Base-by-base conservation (phyloP, 805 yeast species). In the Isabelozyma heimii region DNA sequence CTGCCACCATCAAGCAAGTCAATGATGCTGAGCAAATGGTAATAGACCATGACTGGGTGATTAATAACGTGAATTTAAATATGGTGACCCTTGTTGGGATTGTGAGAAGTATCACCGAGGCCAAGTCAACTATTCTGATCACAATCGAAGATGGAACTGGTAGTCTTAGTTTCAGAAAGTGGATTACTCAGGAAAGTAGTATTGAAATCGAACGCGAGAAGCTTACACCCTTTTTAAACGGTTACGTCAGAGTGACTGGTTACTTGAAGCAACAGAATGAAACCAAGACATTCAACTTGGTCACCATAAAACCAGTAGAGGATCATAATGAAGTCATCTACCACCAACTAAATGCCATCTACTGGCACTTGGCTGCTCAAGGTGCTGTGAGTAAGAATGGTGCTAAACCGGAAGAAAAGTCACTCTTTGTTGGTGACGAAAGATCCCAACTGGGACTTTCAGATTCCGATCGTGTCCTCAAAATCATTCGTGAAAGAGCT, bases 111-210 rank as follows among this genome's bases (percentile, higher is more conserved):
- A 80, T 85, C 13, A 75, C 76, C 2, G 83, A 83, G 50, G 78
- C 77, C 50, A 77, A 87, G 1, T 73, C 85, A 7, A 81, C 82
- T 40, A 67, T 84, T 27, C 67, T 69, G 16, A 62, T 85, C 42
- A 81, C 83, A 15, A 60, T 87, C n/a, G 94, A 87, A 59, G 95
- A 87, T 62, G 92, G 94, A 9, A 84, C 94, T 46, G 67, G 90
- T 0, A 73, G 77, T 3, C 72, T 84, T 6, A 85, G 83, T 24
- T 76, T 87, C 43, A 77, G 86, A 57, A 78, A 79, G 53, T 87
- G 92, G 92, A 60, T 69, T 14, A 14, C 43, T 16, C 72, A 63
- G 37, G 62, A 59, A 40, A 55, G 63, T 20, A 60, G 70, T 10
- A 65, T 69, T 8, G 60, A 54, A 55, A 71, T 52, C 46, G 66